phyloP scores from a whole-genome alignment of 768 basidiomycete genomes.

The Kwoniella mangroviensis region DNA sequence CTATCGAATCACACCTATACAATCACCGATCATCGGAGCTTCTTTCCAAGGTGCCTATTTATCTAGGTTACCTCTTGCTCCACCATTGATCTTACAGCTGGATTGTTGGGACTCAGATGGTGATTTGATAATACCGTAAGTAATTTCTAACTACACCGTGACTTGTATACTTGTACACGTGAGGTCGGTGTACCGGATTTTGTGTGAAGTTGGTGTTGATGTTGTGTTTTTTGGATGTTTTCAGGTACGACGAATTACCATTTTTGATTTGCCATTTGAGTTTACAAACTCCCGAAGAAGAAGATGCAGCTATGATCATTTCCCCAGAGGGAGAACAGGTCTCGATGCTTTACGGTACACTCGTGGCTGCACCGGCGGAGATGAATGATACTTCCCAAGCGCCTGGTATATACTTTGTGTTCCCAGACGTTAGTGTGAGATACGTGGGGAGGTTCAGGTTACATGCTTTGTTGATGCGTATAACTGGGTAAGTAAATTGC shows the following conservation, averaged over 20 bases:
- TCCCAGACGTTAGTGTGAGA: constrained; percentile 86
- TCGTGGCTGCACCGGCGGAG: constrained; percentile 80
- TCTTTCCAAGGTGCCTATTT: constrained; percentile 76
- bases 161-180: no score
- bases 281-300: constrained; percentile 72
- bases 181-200: no score
- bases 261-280: constrained; percentile 85
- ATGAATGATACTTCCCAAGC: constrained; percentile 80
- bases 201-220: not conserved
- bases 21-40: constrained; percentile 80
- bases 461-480: constrained; percentile 71
- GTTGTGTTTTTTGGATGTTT: constrained; percentile 3
- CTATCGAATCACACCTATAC: constrained; percentile 82
- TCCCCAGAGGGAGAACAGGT: constrained; percentile 56
- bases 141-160: constrained; percentile 36
- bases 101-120: constrained; percentile 74
- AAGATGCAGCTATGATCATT: constrained; percentile 43
- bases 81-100: constrained; percentile 80
- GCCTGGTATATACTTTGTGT: constrained; percentile 82
- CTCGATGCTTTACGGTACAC: constrained; percentile 77
- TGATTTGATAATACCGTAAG: constrained; percentile 77
- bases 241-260: constrained; percentile 79
- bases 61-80: constrained; percentile 80
- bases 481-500: constrained; percentile 68
- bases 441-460: constrained; percentile 76